Evolutionary conservation across 768 basidiomycete genomes (phyloP).

Genomic region (Mycena alexandri): DNA sequence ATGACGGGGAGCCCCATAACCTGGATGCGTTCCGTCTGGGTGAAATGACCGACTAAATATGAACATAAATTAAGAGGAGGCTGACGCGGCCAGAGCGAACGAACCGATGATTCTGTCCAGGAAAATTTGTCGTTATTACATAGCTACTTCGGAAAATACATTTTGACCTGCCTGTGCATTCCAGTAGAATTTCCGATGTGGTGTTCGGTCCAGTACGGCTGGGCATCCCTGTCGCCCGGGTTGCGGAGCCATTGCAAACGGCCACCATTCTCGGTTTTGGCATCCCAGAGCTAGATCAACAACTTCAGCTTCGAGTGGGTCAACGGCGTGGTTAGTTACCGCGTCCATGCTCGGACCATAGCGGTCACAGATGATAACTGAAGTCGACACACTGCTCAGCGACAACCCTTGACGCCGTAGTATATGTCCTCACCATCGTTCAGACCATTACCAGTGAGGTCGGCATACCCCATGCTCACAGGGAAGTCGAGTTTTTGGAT

Average conservation of each 20-base stretch:
- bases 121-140: neutral
- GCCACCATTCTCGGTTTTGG: constrained; percentile 13
- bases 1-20: constrained; percentile 18
- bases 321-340: too few species aligned
- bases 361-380: constrained; percentile 22
- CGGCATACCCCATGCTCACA: constrained; percentile 11
- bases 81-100: neutral
- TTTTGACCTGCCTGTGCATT: constrained; percentile 14
- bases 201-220: constrained; percentile 2
- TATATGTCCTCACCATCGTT: constrained; percentile 4
- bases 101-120: constrained; percentile 4
- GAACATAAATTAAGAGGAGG: neutral
- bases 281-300: constrained; percentile 28
- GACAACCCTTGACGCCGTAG: too few species aligned
- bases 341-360: constrained; percentile 17
- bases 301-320: too few species aligned
- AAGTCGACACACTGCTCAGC: neutral
- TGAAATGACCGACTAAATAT: constrained; percentile 15
- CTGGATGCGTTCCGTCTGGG: constrained; percentile 1
- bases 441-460: constrained; percentile 9
- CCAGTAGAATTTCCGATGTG: constrained; percentile 19
- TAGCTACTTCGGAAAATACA: neutral
- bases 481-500: constrained; percentile 14
- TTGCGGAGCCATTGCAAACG: constrained; percentile 17
- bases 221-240: neutral